These are phyloP conservation scores for Podosphaera fusca DNA, from an alignment of 2,329 filamentous ascomycete species.

Conservation along the genomic window DNA sequence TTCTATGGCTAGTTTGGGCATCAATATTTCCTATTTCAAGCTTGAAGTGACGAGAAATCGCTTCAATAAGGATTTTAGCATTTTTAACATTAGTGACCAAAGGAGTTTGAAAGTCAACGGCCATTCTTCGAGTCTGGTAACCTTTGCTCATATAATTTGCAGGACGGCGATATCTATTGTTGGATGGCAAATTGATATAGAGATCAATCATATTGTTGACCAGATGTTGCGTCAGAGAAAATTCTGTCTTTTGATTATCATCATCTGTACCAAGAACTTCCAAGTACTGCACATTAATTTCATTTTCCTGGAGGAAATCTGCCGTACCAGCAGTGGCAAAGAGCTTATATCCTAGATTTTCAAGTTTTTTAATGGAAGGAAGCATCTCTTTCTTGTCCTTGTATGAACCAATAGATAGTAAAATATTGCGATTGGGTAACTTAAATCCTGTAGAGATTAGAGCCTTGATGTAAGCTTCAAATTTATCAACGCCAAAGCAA, in stretches of 20 bases:
- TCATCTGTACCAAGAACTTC: constrained; percentile 62
- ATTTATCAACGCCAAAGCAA: constrained; percentile 86
- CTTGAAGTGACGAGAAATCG: constrained; percentile 71
- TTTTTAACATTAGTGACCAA: constrained; percentile 98
- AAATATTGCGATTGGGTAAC: constrained; percentile 82
- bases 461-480: constrained; percentile 93
- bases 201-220: constrained; percentile 95
- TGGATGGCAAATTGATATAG: constrained; percentile 98
- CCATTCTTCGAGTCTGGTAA: constrained; percentile 91
- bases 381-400: constrained; percentile 98
- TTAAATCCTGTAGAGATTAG: constrained; percentile 90
- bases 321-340: constrained; percentile 93
- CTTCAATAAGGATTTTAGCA: constrained; percentile 89
- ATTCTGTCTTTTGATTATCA: constrained; percentile 79
- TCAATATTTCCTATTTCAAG: constrained; percentile 66
- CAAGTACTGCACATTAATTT: constrained; percentile 76
- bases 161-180: constrained; percentile 86
- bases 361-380: constrained; percentile 70
- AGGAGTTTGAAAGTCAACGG: constrained; percentile 83
- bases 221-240: constrained; percentile 87
- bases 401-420: constrained; percentile 87
- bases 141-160: constrained; percentile 98
- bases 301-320: constrained; percentile 86
- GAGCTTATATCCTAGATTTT: constrained; percentile 80
- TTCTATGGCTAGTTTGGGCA: constrained; percentile 74